Conservation (phyloP, 1,284 basidiomycete genomes). For the Cystobasidiaceae sp. region DNA sequence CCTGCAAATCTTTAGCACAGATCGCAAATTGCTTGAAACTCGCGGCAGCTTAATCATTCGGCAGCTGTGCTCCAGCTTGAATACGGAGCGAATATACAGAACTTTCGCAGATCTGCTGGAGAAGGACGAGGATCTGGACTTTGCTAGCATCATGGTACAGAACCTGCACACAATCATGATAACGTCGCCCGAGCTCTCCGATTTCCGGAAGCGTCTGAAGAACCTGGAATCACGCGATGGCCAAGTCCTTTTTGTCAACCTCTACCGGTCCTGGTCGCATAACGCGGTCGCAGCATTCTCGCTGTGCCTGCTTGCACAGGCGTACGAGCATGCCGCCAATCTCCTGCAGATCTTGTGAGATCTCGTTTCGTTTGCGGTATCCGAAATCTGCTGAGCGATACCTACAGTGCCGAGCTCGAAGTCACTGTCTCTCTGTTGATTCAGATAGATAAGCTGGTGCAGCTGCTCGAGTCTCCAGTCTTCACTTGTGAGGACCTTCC, state of each 20-base stretch:
- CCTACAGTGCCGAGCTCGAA: conserved; percentile 79
- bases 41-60: conserved; percentile 93
- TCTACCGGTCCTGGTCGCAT: conserved; percentile 98
- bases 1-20: conserved; percentile 89
- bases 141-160: conserved; percentile 93
- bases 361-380: neutral
- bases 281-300: conserved; percentile 96
- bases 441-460: conserved; percentile 96
- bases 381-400: neutral
- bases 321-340: conserved; percentile 97
- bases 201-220: conserved; percentile 87
- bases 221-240: conserved; percentile 95
- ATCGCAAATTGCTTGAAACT: conserved; percentile 80
- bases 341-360: conserved; percentile 90
- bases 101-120: conserved; percentile 96
- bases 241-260: conserved; percentile 80
- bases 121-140: conserved; percentile 97
- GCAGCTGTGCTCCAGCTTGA: conserved; percentile 88
- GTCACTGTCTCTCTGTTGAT: conserved; percentile 91
- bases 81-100: conserved; percentile 91
- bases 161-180: conserved; percentile 96
- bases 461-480: conserved; percentile 94
- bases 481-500: conserved; percentile 70
- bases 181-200: conserved; percentile 88
- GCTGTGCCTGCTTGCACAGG: conserved; percentile 90